A percentile compares a stretch with the other conserved stretches of the same genome.
Evolutionary conservation across 306 rosid genomes (phyloP).

Genomic region (Rosa multiflora): DNA sequence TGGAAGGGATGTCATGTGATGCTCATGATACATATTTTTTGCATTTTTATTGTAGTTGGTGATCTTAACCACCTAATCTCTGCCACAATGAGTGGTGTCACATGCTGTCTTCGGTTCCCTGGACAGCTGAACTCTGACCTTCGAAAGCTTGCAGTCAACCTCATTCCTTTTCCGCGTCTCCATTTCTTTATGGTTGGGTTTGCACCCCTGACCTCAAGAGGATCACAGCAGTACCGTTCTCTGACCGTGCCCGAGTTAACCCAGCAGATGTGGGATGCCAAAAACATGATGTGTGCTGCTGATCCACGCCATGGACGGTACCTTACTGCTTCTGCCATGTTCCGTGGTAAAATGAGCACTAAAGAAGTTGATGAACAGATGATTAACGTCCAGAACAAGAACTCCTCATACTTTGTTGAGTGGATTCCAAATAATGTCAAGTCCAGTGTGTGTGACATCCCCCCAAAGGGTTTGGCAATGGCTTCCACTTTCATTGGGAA

Average conservation of each 20-base stretch:
- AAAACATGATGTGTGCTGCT: conserved; percentile 83
- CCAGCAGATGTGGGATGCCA: conserved; percentile 66
- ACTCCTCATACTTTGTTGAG: conserved; percentile 79
- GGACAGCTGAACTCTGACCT: conserved; percentile 79
- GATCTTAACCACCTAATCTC: conserved; percentile 89
- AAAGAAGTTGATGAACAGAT: conserved; percentile 91
- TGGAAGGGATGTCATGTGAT: not conserved
- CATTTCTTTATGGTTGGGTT: conserved; percentile 94
- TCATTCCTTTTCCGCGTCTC: conserved; percentile 85
- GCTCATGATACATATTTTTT: not conserved
- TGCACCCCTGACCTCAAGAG: conserved; percentile 88
- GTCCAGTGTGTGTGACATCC: conserved; percentile 85
- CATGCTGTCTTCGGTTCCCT: conserved; percentile 84
- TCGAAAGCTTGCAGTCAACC: conserved; percentile 79
- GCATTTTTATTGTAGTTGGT: conserved; percentile 50
- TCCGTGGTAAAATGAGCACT: conserved; percentile 92
- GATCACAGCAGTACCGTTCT: conserved; percentile 82
- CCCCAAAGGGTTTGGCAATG: conserved; percentile 77
- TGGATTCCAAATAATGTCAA: conserved; percentile 89
- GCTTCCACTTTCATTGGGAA: conserved; percentile 77
- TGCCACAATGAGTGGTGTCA: conserved; percentile 87
- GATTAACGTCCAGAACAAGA: conserved; percentile 82
- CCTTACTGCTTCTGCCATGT: conserved; percentile 83
- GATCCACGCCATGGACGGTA: conserved; percentile 90
- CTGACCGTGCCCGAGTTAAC: conserved; percentile 50